Conservation (phyloP, 1,284 basidiomycete species). For the Tilletia setariae region DNA sequence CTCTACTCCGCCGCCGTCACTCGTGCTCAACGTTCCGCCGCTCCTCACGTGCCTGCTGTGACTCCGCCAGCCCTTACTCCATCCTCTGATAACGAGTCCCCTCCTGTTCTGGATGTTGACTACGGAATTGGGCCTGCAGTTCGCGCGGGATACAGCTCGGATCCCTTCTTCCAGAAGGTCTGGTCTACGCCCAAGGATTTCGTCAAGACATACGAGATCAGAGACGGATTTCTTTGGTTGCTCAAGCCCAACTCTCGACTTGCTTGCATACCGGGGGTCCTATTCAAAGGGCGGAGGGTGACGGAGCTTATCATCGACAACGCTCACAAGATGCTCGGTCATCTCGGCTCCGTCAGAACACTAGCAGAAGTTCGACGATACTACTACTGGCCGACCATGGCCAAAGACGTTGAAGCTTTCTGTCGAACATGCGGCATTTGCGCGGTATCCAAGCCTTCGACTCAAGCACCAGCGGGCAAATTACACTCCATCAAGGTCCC, state of each 20-base stretch:
- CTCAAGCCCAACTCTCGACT: background rate
- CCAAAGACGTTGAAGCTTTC: slow-evolving; percentile 52
- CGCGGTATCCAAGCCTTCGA: slow-evolving; percentile 53
- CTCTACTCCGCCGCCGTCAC: background rate
- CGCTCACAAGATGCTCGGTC: slow-evolving; percentile 1
- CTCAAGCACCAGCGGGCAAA: slow-evolving; percentile 44
- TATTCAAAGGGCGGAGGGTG: slow-evolving; percentile 13
- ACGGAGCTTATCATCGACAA: slow-evolving; percentile 13
- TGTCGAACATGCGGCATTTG: slow-evolving; percentile 57
- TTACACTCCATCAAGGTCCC: slow-evolving; percentile 55
- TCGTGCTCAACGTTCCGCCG: background rate
- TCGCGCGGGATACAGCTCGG: background rate
- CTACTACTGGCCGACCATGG: slow-evolving; percentile 56
- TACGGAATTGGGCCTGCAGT: background rate
- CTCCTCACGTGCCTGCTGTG: background rate
- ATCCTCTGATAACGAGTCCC: background rate
- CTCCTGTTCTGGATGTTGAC: background rate
- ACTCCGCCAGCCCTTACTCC: background rate
- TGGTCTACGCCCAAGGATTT: background rate
- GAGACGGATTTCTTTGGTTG: background rate
- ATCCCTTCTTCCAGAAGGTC: background rate
- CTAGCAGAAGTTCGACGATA: slow-evolving; percentile 38
- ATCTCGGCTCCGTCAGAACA: slow-evolving; percentile 2
- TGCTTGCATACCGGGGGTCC: background rate
- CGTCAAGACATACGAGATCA: background rate